Percentiles rank a stretch among this genome's conserved stretches.
These are phyloP conservation scores for Barnettozyma californica DNA, from an alignment of 805 yeast genomes.

Conservation along the genomic window DNA sequence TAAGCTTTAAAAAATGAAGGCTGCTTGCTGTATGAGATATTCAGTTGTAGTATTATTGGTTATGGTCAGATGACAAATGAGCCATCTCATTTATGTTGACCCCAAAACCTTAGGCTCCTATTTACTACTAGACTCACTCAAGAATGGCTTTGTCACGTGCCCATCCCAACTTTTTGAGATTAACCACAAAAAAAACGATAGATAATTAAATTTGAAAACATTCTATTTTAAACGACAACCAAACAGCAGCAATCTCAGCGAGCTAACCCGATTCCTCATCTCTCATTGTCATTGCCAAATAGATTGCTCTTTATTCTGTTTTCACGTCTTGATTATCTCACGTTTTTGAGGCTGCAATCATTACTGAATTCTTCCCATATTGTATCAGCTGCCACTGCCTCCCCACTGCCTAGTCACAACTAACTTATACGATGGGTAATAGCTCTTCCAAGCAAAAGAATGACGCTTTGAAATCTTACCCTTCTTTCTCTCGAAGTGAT, in stretches of 20 bases:
- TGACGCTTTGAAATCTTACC: slow-evolving; percentile 26
- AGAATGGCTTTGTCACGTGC: neutral
- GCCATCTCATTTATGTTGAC: no score
- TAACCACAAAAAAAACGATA: neutral
- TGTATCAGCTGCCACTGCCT: neutral
- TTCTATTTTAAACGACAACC: neutral
- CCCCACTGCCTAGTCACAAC: neutral
- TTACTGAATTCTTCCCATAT: neutral
- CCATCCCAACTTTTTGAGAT: neutral
- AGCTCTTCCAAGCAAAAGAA: slow-evolving; percentile 26
- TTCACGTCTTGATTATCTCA: neutral
- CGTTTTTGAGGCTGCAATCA: neutral
- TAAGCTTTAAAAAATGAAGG: slow-evolving; percentile 13
- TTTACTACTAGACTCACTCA: neutral
- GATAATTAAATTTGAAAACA: neutral
- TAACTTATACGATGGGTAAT: slow-evolving; percentile 21
- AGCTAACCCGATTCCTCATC: neutral
- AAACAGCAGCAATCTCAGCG: neutral
- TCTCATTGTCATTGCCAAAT: neutral
- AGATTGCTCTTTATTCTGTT: neutral
- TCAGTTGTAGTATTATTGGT: neutral
- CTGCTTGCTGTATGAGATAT: neutral
- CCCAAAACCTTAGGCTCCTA: neutral
- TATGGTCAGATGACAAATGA: no score
- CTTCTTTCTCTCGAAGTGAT: slow-evolving; percentile 48